phyloP scores from a whole-genome alignment of 208 protist species.

The Wallacemonas collosoma region DNA sequence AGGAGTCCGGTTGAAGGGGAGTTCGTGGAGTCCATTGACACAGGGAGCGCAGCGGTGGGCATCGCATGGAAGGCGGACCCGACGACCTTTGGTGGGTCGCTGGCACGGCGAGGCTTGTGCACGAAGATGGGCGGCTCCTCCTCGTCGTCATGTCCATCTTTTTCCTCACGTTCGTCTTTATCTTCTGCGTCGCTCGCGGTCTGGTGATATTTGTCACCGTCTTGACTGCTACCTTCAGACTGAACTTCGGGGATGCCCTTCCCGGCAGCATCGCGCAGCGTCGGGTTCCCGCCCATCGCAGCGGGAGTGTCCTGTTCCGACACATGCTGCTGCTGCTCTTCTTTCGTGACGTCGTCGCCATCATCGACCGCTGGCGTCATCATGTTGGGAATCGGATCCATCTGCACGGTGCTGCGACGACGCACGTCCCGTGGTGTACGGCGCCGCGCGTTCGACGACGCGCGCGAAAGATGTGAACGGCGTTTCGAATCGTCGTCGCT shows the following conservation, averaged over 20 bases:
- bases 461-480: slow-evolving; percentile 17
- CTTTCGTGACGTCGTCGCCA: too few species aligned
- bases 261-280: too few species aligned
- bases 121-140: slow-evolving; percentile 8
- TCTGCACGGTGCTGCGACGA: slow-evolving; percentile 41
- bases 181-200: background rate
- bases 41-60: background rate
- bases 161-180: slow-evolving; percentile 10
- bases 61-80: background rate
- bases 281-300: too few species aligned
- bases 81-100: background rate
- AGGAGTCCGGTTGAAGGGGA: slow-evolving; percentile 2
- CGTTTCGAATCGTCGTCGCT: slow-evolving; percentile 8
- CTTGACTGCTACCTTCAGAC: background rate
- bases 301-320: background rate
- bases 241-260: background rate
- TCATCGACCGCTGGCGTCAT: background rate
- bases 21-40: background rate
- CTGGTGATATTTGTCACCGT: background rate
- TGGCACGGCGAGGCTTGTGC: background rate
- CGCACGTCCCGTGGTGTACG: slow-evolving; percentile 28
- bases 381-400: slow-evolving; percentile 22
- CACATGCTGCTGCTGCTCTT: background rate
- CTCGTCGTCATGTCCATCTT: slow-evolving; percentile 7
- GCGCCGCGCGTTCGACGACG: slow-evolving; percentile 31